Percentiles rank a stretch among this genome's conserved stretches.
Evolutionary conservation across 192 early-diverging fungal genomes (phyloP).

Genomic region (Dimargaris verticillata): DNA sequence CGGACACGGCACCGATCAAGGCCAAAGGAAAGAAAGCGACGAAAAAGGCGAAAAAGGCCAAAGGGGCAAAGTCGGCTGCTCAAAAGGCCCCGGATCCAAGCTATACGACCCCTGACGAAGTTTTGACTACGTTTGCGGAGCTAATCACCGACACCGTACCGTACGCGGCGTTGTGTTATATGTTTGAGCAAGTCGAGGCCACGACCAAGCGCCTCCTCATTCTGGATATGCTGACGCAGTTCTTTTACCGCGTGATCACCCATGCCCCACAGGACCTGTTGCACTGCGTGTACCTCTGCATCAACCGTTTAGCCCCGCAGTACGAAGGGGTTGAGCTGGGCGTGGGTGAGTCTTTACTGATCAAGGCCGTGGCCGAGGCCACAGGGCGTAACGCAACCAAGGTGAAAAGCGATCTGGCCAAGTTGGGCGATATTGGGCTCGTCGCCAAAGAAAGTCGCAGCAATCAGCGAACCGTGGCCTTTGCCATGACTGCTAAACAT

Average conservation of each 20-base stretch:
- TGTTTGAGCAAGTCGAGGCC: conserved; percentile 72
- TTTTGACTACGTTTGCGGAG: not conserved
- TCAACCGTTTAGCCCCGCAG: conserved; percentile 85
- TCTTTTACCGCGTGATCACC: conserved; percentile 50
- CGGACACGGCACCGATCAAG: too few species aligned
- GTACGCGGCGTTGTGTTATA: conserved; percentile 75
- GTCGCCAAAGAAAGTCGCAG: conserved; percentile 78
- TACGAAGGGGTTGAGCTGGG: conserved; percentile 93
- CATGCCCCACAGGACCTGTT: conserved; percentile 45
- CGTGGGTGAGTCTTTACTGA: conserved; percentile 80
- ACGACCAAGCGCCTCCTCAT: conserved; percentile 81
- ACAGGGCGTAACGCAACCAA: conserved; percentile 58
- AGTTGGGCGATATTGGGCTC: conserved; percentile 74
- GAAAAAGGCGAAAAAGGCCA: conserved; percentile 6
- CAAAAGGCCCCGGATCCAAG: conserved; percentile 16
- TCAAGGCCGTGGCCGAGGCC: conserved; percentile 82
- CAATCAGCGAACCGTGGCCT: conserved; percentile 72
- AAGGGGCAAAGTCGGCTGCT: conserved; percentile 2
- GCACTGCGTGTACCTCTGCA: conserved; percentile 74
- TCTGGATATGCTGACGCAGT: conserved; percentile 44
- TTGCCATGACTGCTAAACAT: conserved; percentile 35
- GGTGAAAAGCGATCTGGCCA: conserved; percentile 64
- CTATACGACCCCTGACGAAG: not conserved
- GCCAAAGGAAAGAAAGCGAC: too few species aligned
- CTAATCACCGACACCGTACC: conserved; percentile 20